Evolutionary conservation across 441 rosid species (phyloP).

Genomic region (Macaranga tanarius): DNA sequence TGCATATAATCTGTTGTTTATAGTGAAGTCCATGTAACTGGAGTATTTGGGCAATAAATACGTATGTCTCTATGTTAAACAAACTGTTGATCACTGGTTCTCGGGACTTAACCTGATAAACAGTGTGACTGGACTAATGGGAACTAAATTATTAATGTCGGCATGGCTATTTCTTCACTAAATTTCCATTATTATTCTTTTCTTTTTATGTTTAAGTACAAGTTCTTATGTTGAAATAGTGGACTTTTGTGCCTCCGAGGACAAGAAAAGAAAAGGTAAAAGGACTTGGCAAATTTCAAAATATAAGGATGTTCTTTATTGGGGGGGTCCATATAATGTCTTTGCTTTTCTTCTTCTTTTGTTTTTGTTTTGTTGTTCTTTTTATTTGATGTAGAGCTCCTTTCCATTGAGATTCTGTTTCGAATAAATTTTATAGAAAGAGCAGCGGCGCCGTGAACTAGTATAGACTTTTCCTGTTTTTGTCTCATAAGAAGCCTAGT

Average conservation of each 20-base stretch:
- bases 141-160: conserved; percentile 19
- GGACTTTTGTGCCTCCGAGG: conserved; percentile 27
- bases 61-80: background rate
- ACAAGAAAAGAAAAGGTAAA: conserved; percentile 16
- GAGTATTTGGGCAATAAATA: background rate
- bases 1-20: background rate
- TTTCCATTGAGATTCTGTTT: conserved; percentile 31
- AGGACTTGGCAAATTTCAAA: conserved; percentile 35
- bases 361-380: background rate
- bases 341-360: conserved; percentile 13
- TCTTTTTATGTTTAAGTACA: conserved; percentile 18
- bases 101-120: conserved; percentile 12
- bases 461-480: conserved; percentile 29
- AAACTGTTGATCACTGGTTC: conserved; percentile 15
- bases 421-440: conserved; percentile 34
- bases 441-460: conserved; percentile 33
- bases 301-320: conserved; percentile 45
- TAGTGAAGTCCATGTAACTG: background rate
- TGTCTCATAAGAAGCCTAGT: conserved; percentile 34
- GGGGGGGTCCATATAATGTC: conserved; percentile 37
- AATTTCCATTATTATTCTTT: conserved; percentile 21
- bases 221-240: conserved; percentile 18
- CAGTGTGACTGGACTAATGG: conserved; percentile 16
- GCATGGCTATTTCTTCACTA: conserved; percentile 23
- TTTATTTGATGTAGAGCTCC: conserved; percentile 23